phyloP scores from a whole-genome alignment of 2,329 filamentous ascomycete genomes.

The Sclerotinia trifoliorum region DNA sequence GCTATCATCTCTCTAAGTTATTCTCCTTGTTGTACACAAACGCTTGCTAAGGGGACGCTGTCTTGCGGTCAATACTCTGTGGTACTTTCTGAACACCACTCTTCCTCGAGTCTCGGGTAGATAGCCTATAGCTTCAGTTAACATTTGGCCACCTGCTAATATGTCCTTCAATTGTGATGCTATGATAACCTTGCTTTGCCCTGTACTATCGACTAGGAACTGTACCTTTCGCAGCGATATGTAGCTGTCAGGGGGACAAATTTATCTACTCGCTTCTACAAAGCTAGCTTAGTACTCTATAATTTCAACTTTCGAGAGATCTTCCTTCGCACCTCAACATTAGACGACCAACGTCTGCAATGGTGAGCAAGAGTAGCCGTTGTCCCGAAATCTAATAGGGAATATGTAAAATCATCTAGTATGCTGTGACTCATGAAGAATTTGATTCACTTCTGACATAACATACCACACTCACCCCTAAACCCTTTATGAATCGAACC shows the following conservation, averaged over 20 bases:
- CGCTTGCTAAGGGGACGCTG: no score
- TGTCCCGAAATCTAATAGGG: not conserved
- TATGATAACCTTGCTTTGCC: not conserved
- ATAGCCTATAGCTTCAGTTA: not conserved
- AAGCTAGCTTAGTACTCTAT: not conserved
- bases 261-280: not conserved
- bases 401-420: not conserved
- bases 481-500: not conserved
- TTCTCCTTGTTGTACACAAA: not conserved
- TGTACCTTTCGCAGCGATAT: not conserved
- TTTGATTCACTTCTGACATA: conserved; percentile 2
- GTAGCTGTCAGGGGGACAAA: no score
- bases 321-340: no score
- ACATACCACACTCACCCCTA: not conserved
- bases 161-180: not conserved
- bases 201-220: no score
- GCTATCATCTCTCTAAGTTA: no score
- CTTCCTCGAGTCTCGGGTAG: not conserved
- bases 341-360: not conserved
- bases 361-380: not conserved
- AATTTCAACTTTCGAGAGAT: not conserved
- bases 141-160: not conserved
- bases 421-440: not conserved
- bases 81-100: not conserved
- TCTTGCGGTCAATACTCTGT: not conserved